Evolutionary conservation across 2,329 filamentous ascomycete genomes (phyloP).

Genomic region (Pochonia chlamydosporia): DNA sequence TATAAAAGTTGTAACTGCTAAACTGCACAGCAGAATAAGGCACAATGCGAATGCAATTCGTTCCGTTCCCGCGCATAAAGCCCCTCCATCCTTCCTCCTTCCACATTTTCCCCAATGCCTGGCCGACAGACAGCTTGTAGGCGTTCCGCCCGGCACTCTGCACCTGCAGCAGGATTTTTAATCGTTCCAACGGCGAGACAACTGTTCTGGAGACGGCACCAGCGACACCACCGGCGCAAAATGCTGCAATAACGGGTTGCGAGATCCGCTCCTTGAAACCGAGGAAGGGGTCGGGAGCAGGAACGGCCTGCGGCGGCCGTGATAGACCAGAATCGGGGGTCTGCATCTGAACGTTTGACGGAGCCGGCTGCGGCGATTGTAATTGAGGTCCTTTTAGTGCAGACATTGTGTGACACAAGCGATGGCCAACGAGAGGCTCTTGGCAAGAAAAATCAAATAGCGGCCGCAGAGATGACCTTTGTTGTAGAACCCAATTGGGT

Average conservation of each 20-base stretch:
- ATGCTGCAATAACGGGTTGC: conserved; percentile 83
- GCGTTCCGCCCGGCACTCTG: conserved; percentile 87
- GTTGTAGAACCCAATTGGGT: conserved; percentile 12
- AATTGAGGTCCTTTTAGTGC: conserved; percentile 19
- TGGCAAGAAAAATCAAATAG: conserved; percentile 7
- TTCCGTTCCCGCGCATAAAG: conserved; percentile 96
- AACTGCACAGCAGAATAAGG: conserved; percentile 98
- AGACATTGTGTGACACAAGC: conserved; percentile 19
- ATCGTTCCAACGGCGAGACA: conserved; percentile 87
- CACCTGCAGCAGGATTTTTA: conserved; percentile 97
- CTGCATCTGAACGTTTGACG: conserved; percentile 12
- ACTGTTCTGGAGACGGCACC: conserved; percentile 97
- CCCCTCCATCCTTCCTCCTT: conserved; percentile 93
- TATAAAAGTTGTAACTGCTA: conserved; percentile 96
- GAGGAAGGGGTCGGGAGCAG: conserved; percentile 18
- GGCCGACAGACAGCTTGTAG: conserved; percentile 86
- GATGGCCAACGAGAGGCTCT: neutral
- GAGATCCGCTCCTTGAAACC: conserved; percentile 53
- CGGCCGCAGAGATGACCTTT: neutral
- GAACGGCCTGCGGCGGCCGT: conserved; percentile 15
- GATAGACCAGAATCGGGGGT: conserved; percentile 21
- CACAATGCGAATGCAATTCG: conserved; percentile 96
- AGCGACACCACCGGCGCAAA: conserved; percentile 88
- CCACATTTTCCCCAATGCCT: conserved; percentile 93
- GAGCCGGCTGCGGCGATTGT: conserved; percentile 7